A percentile compares a stretch with the other conserved stretches of the same genome.
Evolutionary conservation across 1,284 basidiomycete genomes (phyloP).

Genomic region (Boletus sp.): DNA sequence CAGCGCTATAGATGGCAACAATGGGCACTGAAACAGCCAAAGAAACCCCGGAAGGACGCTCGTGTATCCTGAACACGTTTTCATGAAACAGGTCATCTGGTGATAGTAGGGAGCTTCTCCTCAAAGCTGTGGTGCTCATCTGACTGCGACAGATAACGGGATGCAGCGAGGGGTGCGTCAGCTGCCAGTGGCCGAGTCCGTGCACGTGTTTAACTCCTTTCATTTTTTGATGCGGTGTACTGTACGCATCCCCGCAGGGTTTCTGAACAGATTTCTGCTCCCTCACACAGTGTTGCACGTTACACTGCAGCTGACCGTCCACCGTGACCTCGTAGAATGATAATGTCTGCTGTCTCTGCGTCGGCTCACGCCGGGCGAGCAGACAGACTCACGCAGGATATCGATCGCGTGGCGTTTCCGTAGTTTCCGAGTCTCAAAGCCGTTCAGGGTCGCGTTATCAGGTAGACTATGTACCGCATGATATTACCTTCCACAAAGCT

Average conservation of each 20-base stretch:
- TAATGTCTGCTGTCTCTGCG: too few relatives aligned
- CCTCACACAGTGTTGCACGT: neutral
- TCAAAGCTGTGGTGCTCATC: constrained; percentile 3
- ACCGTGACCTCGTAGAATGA: neutral
- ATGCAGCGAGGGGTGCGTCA: neutral
- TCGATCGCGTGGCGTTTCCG: neutral
- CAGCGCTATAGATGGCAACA: neutral
- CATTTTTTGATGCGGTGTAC: neutral
- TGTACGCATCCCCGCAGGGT: neutral
- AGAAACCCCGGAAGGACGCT: constrained; percentile 4
- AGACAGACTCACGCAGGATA: neutral
- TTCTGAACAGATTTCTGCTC: neutral
- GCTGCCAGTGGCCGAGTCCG: neutral
- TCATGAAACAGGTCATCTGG: constrained; percentile 12
- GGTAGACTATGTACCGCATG: neutral
- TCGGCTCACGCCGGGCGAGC: too few relatives aligned
- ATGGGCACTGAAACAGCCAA: neutral
- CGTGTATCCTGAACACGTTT: constrained; percentile 21
- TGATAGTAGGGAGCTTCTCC: constrained; percentile 1
- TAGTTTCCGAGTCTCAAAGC: neutral
- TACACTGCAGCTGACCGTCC: neutral
- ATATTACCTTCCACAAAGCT: neutral
- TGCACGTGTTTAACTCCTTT: neutral
- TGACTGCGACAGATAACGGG: constrained; percentile 14
- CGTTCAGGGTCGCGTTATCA: neutral